phyloP scores from a whole-genome alignment of 371 early-diverging fungal genomes.

The Zychaea mexicana region DNA sequence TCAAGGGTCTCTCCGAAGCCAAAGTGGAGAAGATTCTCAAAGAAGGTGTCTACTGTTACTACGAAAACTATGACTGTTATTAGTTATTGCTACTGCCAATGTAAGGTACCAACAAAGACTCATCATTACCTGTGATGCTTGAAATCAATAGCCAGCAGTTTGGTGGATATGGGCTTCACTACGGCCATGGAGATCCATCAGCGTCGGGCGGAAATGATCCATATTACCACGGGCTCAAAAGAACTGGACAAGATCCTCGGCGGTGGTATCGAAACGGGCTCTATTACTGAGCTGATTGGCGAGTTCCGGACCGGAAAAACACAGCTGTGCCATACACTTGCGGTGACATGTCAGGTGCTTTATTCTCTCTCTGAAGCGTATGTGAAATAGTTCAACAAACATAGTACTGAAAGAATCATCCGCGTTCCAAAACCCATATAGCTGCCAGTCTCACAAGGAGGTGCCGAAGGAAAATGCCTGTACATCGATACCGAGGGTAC shows the following conservation, averaged over 20 bases:
- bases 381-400: neutral
- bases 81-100: no score
- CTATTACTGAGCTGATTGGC: conserved; percentile 99
- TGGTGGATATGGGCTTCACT: conserved; percentile 97
- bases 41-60: conserved; percentile 71
- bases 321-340: conserved; percentile 98
- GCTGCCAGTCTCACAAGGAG: conserved; percentile 86
- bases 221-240: conserved; percentile 94
- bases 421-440: no score
- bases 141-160: conserved; percentile 73
- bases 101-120: neutral
- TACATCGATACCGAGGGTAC: conserved; percentile 99
- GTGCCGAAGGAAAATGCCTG: conserved; percentile 96
- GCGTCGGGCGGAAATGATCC: conserved; percentile 85
- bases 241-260: conserved; percentile 97
- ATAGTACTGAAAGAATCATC: neutral
- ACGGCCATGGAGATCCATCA: conserved; percentile 96
- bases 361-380: neutral
- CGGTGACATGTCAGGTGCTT: conserved; percentile 95
- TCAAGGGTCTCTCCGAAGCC: conserved; percentile 98
- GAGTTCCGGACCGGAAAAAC: conserved; percentile 99
- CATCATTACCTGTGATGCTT: no score
- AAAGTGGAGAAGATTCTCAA: conserved; percentile 97
- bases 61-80: no score
- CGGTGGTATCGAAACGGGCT: conserved; percentile 98